Conservation (phyloP, 2,329 filamentous ascomycete species). For the Nigrospora oryzae region DNA sequence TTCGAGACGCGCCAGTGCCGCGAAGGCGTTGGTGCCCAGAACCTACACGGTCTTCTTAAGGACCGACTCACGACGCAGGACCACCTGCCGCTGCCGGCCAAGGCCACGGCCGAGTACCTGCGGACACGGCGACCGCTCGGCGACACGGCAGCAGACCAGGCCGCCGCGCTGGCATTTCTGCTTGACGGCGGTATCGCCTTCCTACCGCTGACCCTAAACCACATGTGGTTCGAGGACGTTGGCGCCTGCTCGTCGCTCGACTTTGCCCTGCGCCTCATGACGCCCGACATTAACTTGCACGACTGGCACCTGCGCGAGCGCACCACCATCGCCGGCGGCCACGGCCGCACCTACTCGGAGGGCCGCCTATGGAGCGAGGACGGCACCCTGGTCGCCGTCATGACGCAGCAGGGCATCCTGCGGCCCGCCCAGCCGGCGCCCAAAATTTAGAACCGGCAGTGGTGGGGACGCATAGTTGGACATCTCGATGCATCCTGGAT, state of each 20-base stretch:
- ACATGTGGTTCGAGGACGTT: conserved; percentile 33
- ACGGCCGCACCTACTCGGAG: conserved; percentile 36
- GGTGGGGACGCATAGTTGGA: no score
- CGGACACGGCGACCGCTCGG: conserved; percentile 8
- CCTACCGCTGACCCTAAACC: no score
- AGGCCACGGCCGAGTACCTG: conserved; percentile 33
- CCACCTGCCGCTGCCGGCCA: conserved; percentile 23
- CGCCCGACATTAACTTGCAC: conserved; percentile 24
- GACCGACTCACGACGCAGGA: conserved; percentile 23
- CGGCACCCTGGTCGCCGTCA: conserved; percentile 34
- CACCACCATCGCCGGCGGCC: conserved; percentile 23
- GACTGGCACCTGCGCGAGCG: conserved; percentile 35
- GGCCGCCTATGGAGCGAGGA: conserved; percentile 32
- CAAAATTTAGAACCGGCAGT: no score
- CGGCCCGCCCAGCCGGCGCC: conserved; percentile 6
- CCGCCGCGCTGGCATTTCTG: conserved; percentile 29
- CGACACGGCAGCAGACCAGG: conserved; percentile 17
- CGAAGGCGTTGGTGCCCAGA: conserved; percentile 33
- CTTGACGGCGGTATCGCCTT: conserved; percentile 34
- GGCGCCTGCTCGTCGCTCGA: conserved; percentile 37
- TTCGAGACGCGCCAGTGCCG: conserved; percentile 27
- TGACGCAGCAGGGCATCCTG: conserved; percentile 38
- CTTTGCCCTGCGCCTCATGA: conserved; percentile 37
- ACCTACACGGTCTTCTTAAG: conserved; percentile 30
- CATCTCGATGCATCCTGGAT: no score